Conservation (phyloP, 108 stramenopile species). For the Fistulifera pelliculosa region DNA sequence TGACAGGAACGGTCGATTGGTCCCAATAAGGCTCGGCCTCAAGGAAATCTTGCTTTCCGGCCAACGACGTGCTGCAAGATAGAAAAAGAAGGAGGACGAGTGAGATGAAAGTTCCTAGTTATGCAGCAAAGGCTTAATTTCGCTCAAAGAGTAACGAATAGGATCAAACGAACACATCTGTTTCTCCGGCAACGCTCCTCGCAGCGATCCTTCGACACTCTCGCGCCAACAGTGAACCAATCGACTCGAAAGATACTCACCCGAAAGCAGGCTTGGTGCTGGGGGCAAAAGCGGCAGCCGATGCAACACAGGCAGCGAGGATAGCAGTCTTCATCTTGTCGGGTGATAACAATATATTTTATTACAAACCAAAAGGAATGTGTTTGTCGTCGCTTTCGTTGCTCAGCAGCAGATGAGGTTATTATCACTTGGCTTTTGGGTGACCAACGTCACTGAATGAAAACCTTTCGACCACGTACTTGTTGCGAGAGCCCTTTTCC, state of each 20-base stretch:
- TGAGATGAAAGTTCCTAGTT: too few species aligned
- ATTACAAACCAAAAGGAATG: too few species aligned
- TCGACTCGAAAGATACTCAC: constrained; percentile 14
- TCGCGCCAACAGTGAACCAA: background rate
- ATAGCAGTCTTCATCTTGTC: constrained; percentile 31
- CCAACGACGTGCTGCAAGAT: constrained; percentile 25
- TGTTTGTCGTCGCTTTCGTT: too few species aligned
- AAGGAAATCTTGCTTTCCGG: constrained; percentile 89
- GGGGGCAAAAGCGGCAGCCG: constrained; percentile 47
- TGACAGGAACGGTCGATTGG: constrained; percentile 84
- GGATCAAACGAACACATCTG: background rate
- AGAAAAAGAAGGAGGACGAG: too few species aligned
- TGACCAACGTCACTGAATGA: too few species aligned
- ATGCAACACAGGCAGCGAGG: constrained; percentile 32
- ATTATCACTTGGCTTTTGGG: too few species aligned
- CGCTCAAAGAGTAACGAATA: background rate
- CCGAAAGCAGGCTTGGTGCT: constrained; percentile 45
- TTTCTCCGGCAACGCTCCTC: too few species aligned
- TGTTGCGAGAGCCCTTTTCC: too few species aligned
- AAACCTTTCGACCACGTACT: too few species aligned
- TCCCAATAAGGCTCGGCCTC: constrained; percentile 94
- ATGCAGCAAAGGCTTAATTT: background rate
- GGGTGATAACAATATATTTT: background rate
- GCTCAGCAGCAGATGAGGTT: too few species aligned
- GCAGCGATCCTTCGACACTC: background rate